These are phyloP conservation scores for Sordariomycetes sp. DNA, from an alignment of 2,329 filamentous ascomycete species.

Conservation along the genomic window DNA sequence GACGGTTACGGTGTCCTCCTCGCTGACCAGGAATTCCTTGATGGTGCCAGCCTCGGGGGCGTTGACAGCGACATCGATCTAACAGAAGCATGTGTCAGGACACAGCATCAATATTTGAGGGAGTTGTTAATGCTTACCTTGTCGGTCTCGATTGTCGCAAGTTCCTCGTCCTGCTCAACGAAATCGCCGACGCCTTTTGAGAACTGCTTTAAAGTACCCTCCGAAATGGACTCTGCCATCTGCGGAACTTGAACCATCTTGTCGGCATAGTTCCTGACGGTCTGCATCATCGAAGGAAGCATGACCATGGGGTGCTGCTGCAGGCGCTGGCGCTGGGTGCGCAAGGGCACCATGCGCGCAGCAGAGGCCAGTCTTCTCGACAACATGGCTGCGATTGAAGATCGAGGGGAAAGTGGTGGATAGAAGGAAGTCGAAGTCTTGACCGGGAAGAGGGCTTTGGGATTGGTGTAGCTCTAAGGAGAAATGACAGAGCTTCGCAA, in stretches of 20 bases:
- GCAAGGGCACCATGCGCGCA: conserved; percentile 33
- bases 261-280: conserved; percentile 62
- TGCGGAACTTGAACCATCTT: conserved; percentile 86
- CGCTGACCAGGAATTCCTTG: conserved; percentile 82
- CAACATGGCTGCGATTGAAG: conserved; percentile 27
- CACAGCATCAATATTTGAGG: not conserved
- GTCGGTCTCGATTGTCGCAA: conserved; percentile 98
- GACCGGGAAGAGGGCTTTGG: no score
- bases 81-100: no score
- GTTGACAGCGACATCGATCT: conserved; percentile 94
- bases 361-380: conserved; percentile 33
- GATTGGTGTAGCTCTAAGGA: no score
- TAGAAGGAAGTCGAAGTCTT: no score
- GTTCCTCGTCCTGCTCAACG: conserved; percentile 93
- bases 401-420: no score
- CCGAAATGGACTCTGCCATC: conserved; percentile 98
- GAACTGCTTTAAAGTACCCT: conserved; percentile 94
- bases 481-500: no score
- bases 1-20: conserved; percentile 92
- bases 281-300: conserved; percentile 44
- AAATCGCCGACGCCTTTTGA: conserved; percentile 86
- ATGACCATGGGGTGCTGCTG: conserved; percentile 23
- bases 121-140: conserved; percentile 52
- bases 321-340: conserved; percentile 20
- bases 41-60: conserved; percentile 84